Evolutionary conservation across 2,329 filamentous ascomycete species (phyloP).

Genomic region (Coleophoma cylindrospora): DNA sequence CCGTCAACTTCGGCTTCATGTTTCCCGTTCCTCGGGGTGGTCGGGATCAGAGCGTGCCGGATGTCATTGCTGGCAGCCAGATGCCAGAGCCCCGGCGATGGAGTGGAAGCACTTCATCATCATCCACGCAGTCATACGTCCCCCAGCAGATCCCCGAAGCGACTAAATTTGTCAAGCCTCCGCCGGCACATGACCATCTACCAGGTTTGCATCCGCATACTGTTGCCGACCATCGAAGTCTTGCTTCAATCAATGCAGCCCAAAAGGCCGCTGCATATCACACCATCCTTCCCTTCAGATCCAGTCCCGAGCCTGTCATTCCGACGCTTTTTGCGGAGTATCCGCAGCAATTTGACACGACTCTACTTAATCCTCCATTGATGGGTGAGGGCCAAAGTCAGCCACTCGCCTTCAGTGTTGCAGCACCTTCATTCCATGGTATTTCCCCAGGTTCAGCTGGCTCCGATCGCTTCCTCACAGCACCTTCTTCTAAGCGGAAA

Average conservation of each 20-base stretch:
- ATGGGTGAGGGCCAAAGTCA: too few relatives aligned
- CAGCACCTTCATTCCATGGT: background rate
- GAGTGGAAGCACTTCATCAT: background rate
- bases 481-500: background rate
- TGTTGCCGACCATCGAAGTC: background rate
- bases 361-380: background rate
- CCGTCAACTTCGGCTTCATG: slow-evolving; percentile 1
- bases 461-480: background rate
- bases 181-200: background rate
- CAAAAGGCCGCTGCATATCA: too few relatives aligned
- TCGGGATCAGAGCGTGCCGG: background rate
- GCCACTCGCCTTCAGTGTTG: too few relatives aligned
- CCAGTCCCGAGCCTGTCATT: too few relatives aligned
- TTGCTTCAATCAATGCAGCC: background rate
- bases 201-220: background rate
- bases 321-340: background rate
- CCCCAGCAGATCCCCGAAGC: background rate
- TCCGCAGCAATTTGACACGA: background rate
- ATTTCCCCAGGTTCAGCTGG: background rate
- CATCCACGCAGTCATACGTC: background rate
- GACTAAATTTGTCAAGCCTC: background rate
- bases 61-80: background rate
- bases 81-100: background rate
- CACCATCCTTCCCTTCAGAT: background rate
- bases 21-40: background rate